phyloP scores from a whole-genome alignment of 2,329 filamentous ascomycete species.

The Monilinia polystroma region DNA sequence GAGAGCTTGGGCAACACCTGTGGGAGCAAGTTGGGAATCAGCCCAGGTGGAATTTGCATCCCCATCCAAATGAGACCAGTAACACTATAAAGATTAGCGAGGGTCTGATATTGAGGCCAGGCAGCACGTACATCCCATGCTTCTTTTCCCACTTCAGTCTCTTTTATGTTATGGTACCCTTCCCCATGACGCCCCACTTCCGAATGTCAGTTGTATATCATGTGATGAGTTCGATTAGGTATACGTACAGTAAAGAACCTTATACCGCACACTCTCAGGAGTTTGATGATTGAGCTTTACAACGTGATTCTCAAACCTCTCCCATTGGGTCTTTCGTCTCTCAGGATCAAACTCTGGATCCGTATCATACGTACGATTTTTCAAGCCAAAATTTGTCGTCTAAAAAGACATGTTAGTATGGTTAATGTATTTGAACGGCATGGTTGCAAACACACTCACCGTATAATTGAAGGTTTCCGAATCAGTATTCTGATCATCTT shows the following conservation, averaged over 20 bases:
- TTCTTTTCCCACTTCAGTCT: slow-evolving; percentile 64
- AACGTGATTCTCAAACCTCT: slow-evolving; percentile 61
- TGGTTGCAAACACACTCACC: slow-evolving; percentile 60
- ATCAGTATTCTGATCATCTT: slow-evolving; percentile 59
- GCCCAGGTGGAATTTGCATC: slow-evolving; percentile 62
- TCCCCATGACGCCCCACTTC: slow-evolving; percentile 66
- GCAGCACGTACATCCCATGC: slow-evolving; percentile 61
- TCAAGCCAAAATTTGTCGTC: slow-evolving; percentile 65
- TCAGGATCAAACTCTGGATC: slow-evolving; percentile 47
- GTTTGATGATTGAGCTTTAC: slow-evolving; percentile 51
- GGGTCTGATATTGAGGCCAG: background rate
- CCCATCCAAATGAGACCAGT: slow-evolving; percentile 64
- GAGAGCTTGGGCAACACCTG: slow-evolving; percentile 56
- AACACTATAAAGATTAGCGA: slow-evolving; percentile 48
- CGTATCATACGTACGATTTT: slow-evolving; percentile 57
- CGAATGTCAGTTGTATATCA: slow-evolving; percentile 24
- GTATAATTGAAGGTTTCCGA: slow-evolving; percentile 59
- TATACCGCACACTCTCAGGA: slow-evolving; percentile 54
- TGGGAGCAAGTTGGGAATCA: slow-evolving; percentile 60
- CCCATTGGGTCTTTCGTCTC: slow-evolving; percentile 56
- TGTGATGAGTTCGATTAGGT: slow-evolving; percentile 2
- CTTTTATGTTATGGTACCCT: slow-evolving; percentile 62
- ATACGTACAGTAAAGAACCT: slow-evolving; percentile 55
- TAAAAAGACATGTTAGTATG: slow-evolving; percentile 37
- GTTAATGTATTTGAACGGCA: slow-evolving; percentile 38